phyloP scores from a whole-genome alignment of 192 early-diverging fungal genomes.

The Physocladia obscura region DNA sequence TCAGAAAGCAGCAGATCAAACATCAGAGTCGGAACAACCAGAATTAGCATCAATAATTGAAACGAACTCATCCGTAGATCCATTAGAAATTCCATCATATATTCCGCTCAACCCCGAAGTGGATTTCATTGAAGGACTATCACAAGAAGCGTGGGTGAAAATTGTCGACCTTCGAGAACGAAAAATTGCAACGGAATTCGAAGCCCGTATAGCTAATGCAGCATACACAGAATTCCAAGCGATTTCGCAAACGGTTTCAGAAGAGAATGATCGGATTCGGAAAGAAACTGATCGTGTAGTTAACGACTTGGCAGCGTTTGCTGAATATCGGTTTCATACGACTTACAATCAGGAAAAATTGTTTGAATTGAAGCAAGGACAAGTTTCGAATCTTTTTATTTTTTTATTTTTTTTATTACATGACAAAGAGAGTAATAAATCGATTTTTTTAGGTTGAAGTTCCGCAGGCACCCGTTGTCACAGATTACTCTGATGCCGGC shows the following conservation, averaged over 20 bases:
- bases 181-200: constrained; percentile 49
- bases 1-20: constrained; percentile 17
- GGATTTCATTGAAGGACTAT: constrained; percentile 53
- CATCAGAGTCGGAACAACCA: neutral
- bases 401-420: neutral
- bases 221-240: constrained; percentile 44
- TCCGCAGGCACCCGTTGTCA: constrained; percentile 58
- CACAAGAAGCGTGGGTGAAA: constrained; percentile 47
- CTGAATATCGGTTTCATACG: constrained; percentile 52
- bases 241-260: constrained; percentile 40
- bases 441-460: constrained; percentile 56
- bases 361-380: constrained; percentile 62
- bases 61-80: constrained; percentile 13
- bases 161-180: constrained; percentile 49
- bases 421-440: neutral
- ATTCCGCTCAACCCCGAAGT: constrained; percentile 20
- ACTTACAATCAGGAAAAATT: constrained; percentile 57
- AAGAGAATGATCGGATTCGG: constrained; percentile 47
- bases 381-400: constrained; percentile 39
- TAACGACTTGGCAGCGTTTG: constrained; percentile 48
- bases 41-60: constrained; percentile 6
- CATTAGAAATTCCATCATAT: too few species aligned
- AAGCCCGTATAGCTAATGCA: constrained; percentile 27
- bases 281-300: constrained; percentile 45
- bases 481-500: constrained; percentile 56